Conservation (phyloP, 2,329 filamentous ascomycete genomes). For the Colletotrichum chrysophilum region DNA sequence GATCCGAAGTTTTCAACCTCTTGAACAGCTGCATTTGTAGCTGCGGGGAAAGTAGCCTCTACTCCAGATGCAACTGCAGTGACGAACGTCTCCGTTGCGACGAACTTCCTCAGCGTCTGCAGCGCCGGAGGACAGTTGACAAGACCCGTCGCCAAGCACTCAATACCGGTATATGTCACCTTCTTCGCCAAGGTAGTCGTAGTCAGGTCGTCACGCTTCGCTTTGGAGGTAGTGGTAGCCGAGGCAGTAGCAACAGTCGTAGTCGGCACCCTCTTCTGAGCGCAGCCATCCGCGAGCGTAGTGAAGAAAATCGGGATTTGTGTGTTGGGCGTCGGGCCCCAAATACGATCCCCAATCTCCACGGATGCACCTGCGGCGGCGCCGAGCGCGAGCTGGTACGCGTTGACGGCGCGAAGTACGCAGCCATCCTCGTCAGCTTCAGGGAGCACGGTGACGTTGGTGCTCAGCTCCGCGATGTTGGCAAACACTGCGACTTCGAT, state of each 20-base stretch:
- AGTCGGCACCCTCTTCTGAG: conserved; percentile 26
- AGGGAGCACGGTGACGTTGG: conserved; percentile 50
- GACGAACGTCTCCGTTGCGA: conserved; percentile 42
- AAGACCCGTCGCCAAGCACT: conserved; percentile 46
- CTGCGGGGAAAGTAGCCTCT: conserved; percentile 38
- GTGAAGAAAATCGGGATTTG: conserved; percentile 59
- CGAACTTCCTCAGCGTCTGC: conserved; percentile 47
- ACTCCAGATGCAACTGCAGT: conserved; percentile 44
- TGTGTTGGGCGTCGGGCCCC: conserved; percentile 53
- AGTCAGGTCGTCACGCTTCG: conserved; percentile 34
- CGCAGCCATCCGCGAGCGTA: conserved; percentile 48
- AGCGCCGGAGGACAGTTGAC: conserved; percentile 56
- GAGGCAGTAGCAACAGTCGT: conserved; percentile 25
- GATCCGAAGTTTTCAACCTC: not conserved
- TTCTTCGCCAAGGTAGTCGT: conserved; percentile 33
- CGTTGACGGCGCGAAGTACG: conserved; percentile 49
- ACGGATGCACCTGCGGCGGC: conserved; percentile 59
- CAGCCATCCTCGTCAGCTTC: conserved; percentile 43
- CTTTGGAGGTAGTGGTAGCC: conserved; percentile 23
- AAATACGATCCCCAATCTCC: conserved; percentile 45
- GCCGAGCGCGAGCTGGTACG: conserved; percentile 57
- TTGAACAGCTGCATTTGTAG: not conserved
- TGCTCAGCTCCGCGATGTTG: conserved; percentile 58
- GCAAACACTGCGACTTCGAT: conserved; percentile 54
- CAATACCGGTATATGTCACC: conserved; percentile 45